Evolutionary conservation across 768 basidiomycete genomes (phyloP).

Genomic region (Crassisporium funariophilum): DNA sequence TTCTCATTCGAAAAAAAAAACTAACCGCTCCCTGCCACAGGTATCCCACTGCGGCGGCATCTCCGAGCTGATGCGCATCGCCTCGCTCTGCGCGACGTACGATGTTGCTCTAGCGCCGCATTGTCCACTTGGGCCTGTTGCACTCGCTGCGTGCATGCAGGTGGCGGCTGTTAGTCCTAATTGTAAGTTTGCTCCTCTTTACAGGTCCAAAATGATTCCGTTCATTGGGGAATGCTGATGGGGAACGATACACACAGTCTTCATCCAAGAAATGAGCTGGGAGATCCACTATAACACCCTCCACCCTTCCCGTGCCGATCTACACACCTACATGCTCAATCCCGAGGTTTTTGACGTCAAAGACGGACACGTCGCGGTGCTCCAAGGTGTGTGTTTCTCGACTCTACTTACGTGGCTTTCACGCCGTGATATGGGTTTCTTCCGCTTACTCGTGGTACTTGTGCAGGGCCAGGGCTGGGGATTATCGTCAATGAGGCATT

Average conservation of each 20-base stretch:
- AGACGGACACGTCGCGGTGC: constrained; percentile 50
- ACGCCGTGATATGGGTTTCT: not conserved
- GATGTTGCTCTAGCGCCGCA: constrained; percentile 75
- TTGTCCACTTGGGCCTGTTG: constrained; percentile 72
- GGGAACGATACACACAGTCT: constrained; percentile 35
- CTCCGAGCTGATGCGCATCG: constrained; percentile 57
- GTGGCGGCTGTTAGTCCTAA: constrained; percentile 61
- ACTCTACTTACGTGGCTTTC: not conserved
- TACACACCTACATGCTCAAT: constrained; percentile 59
- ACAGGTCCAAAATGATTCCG: too few relatives aligned
- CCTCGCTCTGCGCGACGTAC: constrained; percentile 63
- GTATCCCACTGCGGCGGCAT: constrained; percentile 65
- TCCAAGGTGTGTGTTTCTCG: constrained; percentile 26
- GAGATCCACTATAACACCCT: constrained; percentile 27
- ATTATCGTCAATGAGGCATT: constrained; percentile 61
- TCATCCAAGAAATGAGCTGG: constrained; percentile 70
- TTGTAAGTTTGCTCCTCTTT: constrained; percentile 38
- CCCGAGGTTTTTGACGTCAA: constrained; percentile 54
- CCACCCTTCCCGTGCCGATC: constrained; percentile 43
- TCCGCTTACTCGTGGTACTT: not conserved
- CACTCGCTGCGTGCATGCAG: constrained; percentile 70
- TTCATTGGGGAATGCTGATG: not conserved
- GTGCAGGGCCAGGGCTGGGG: constrained; percentile 57
- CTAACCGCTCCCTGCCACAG: too few relatives aligned
- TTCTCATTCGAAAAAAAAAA: too few relatives aligned